Evolutionary conservation across 1,284 basidiomycete species (phyloP).

Genomic region (Austroboletus novae-zelandiae): DNA sequence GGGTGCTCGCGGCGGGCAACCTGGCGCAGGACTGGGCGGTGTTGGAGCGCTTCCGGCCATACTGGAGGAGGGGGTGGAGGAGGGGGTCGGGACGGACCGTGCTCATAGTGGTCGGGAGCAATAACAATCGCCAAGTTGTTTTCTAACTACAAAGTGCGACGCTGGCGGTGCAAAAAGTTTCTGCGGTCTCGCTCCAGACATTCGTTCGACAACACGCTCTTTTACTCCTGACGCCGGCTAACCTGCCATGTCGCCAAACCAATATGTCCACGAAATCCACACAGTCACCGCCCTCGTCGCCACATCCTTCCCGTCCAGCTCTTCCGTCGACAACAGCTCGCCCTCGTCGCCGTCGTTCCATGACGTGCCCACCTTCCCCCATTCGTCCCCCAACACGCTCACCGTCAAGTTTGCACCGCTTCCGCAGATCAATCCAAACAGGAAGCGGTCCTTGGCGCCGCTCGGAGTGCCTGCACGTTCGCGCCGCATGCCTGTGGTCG

Average conservation of each 20-base stretch:
- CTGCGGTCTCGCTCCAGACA: slow-evolving; percentile 3
- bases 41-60: slow-evolving; percentile 65
- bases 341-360: slow-evolving; percentile 6
- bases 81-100: slow-evolving; percentile 62
- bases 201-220: slow-evolving; percentile 28
- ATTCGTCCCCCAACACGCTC: slow-evolving; percentile 17
- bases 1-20: slow-evolving; percentile 28
- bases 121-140: not conserved
- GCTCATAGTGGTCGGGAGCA: slow-evolving; percentile 40
- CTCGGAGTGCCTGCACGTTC: slow-evolving; percentile 64
- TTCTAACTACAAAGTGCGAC: slow-evolving; percentile 4
- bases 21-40: slow-evolving; percentile 64
- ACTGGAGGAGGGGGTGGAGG: slow-evolving; percentile 39
- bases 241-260: slow-evolving; percentile 14
- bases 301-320: slow-evolving; percentile 15
- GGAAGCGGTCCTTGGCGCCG: slow-evolving; percentile 52
- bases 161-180: slow-evolving; percentile 13
- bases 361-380: slow-evolving; percentile 15
- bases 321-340: slow-evolving; percentile 16
- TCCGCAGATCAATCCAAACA: slow-evolving; percentile 53
- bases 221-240: slow-evolving; percentile 10
- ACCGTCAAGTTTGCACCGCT: slow-evolving; percentile 66
- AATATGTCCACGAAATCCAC: slow-evolving; percentile 18
- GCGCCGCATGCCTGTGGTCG: slow-evolving; percentile 28
- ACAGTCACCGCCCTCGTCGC: slow-evolving; percentile 8